These are phyloP conservation scores for Camellia japonica DNA, from an alignment of 148 eudicot genomes.

Conservation along the genomic window DNA sequence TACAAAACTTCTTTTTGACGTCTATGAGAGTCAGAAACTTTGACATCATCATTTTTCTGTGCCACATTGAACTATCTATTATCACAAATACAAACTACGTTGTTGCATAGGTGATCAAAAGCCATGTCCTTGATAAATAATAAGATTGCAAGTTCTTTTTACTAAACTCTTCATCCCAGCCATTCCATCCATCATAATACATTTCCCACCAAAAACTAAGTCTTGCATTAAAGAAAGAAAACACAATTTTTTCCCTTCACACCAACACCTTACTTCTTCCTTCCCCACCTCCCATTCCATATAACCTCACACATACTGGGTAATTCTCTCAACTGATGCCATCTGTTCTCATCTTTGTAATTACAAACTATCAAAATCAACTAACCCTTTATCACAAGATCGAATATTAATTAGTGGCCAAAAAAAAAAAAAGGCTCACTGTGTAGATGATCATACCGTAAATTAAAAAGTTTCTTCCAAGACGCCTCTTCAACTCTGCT, in stretches of 20 bases:
- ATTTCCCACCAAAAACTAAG: neutral
- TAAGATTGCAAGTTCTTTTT: neutral
- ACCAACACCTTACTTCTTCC: neutral
- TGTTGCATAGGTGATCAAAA: neutral
- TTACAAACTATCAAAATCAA: neutral
- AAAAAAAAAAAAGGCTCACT: neutral
- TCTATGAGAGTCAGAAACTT: too few species aligned
- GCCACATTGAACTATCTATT: neutral
- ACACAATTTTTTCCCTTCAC: neutral
- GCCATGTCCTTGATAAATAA: neutral
- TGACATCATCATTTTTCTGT: neutral
- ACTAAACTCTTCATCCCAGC: neutral
- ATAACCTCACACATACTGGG: neutral
- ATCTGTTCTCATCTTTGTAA: too few species aligned
- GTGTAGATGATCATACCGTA: constrained; percentile 53
- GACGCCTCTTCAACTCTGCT: constrained; percentile 79
- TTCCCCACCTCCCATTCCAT: neutral
- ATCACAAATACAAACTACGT: neutral
- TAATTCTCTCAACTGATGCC: neutral
- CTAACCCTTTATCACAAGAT: neutral
- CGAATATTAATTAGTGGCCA: neutral
- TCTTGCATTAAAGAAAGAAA: neutral
- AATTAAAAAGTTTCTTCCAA: constrained; percentile 82
- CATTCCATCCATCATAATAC: neutral
- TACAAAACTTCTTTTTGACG: too few species aligned